Percentiles rank a stretch among this genome's conserved stretches.
Conservation (phyloP, 371 early-diverging fungal species). For the Quaeritorhiza haematococci region DNA sequence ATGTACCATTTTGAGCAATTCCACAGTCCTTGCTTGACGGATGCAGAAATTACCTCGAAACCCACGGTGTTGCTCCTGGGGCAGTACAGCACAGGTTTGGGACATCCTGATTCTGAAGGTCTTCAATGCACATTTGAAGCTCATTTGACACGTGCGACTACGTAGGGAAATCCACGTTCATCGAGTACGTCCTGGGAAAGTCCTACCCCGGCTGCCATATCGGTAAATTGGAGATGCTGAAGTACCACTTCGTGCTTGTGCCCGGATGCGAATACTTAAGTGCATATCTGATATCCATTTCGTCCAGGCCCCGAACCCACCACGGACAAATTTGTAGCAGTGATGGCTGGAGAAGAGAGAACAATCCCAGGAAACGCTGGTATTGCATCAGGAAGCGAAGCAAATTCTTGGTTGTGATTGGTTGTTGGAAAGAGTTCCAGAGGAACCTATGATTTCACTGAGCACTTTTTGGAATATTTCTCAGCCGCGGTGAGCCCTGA, state of each 20-base stretch:
- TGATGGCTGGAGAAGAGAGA: constrained; percentile 72
- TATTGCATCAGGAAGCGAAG: too few relatives aligned
- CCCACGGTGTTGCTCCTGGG: constrained; percentile 81
- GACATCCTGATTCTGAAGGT: neutral
- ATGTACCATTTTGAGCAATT: constrained; percentile 79
- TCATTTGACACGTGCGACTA: too few relatives aligned
- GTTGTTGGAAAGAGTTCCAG: too few relatives aligned
- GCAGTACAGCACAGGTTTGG: constrained; percentile 51
- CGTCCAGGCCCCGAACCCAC: neutral
- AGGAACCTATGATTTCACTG: too few relatives aligned
- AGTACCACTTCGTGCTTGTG: neutral
- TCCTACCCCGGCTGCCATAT: constrained; percentile 80
- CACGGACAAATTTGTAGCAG: constrained; percentile 80
- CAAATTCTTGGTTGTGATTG: too few relatives aligned
- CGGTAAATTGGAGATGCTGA: constrained; percentile 29
- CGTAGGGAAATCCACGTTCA: constrained; percentile 77
- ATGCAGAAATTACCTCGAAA: constrained; percentile 77
- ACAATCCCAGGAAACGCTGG: constrained; percentile 86
- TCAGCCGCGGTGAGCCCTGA: constrained; percentile 79
- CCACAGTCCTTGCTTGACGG: constrained; percentile 69
- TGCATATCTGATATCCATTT: constrained; percentile 15
- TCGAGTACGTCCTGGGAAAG: constrained; percentile 73
- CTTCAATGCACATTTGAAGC: neutral
- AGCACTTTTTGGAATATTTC: too few relatives aligned
- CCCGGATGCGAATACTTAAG: constrained; percentile 65